Percentiles rank a stretch among this genome's conserved stretches.
Conservation (phyloP, 2,329 filamentous ascomycete genomes). For the Aspergillus novofumigatus region DNA sequence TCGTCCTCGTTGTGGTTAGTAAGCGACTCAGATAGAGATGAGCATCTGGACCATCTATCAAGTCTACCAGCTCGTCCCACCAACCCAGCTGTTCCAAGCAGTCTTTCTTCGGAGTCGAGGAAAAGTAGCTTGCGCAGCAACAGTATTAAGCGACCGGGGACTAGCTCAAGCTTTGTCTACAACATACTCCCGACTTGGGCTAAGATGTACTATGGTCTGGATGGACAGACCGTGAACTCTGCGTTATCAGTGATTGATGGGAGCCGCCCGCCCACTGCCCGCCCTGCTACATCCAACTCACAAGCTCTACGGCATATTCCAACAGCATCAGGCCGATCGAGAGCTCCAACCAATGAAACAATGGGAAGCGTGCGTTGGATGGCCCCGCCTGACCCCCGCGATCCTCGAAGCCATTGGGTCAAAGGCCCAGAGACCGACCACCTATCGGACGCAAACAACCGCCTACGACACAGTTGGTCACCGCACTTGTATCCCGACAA, state of each 20-base stretch:
- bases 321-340: slow-evolving; percentile 27
- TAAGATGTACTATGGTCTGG: slow-evolving; percentile 67
- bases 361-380: slow-evolving; percentile 8
- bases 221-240: slow-evolving; percentile 50
- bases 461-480: slow-evolving; percentile 64
- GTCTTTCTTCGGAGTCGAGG: slow-evolving; percentile 40
- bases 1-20: slow-evolving; percentile 35
- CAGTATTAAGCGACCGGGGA: slow-evolving; percentile 36
- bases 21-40: slow-evolving; percentile 29
- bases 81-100: slow-evolving; percentile 35
- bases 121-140: slow-evolving; percentile 35
- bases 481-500: slow-evolving; percentile 66
- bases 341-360: slow-evolving; percentile 22
- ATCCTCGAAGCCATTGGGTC: slow-evolving; percentile 44
- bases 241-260: slow-evolving; percentile 38
- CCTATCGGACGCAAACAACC: slow-evolving; percentile 28
- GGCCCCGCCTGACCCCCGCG: slow-evolving; percentile 26
- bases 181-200: slow-evolving; percentile 46
- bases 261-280: slow-evolving; percentile 26
- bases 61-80: slow-evolving; percentile 31
- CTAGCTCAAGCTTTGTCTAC: slow-evolving; percentile 43
- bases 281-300: slow-evolving; percentile 28
- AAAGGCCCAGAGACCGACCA: slow-evolving; percentile 24
- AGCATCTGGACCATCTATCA: slow-evolving; percentile 34
- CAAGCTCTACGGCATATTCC: slow-evolving; percentile 29